phyloP scores from a whole-genome alignment of 257 asterid species.

The Solanum chiquidenum region DNA sequence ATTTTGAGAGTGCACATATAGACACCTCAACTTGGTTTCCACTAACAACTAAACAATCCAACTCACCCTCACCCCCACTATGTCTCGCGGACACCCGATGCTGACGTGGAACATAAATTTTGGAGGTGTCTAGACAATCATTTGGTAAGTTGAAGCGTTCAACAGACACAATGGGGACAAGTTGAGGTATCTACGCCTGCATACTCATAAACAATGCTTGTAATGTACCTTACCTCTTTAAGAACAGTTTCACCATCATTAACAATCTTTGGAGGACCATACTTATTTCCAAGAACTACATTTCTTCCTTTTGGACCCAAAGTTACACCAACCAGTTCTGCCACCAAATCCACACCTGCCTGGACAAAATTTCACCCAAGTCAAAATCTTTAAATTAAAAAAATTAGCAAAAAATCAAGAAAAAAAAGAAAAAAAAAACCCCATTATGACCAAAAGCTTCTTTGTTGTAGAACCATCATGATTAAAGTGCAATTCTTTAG shows the following conservation, averaged over 20 bases:
- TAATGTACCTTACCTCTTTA: conserved; percentile 42
- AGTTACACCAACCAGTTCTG: conserved; percentile 78
- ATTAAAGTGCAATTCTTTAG: conserved; percentile 71
- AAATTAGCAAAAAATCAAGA: not conserved
- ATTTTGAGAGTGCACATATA: not conserved
- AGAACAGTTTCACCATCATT: conserved; percentile 91
- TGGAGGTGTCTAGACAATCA: not conserved
- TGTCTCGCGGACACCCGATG: not conserved
- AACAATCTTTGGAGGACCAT: conserved; percentile 93
- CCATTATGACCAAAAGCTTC: conserved; percentile 48
- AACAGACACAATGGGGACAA: not conserved
- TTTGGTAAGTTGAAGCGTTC: not conserved
- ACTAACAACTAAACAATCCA: not conserved
- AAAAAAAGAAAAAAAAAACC: not conserved
- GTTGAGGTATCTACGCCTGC: not conserved
- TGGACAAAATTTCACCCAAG: conserved; percentile 10
- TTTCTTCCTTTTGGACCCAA: conserved; percentile 90
- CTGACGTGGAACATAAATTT: not conserved
- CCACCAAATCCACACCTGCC: conserved; percentile 77
- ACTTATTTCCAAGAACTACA: conserved; percentile 82
- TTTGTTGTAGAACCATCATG: conserved; percentile 71
- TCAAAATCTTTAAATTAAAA: not conserved
- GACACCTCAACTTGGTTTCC: not conserved
- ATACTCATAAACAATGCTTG: not conserved
- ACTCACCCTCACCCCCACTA: not conserved